A percentile compares a stretch with the other conserved stretches of the same genome.
phyloP scores from a whole-genome alignment of 345 rosid species.

The Sapria himalayana region DNA sequence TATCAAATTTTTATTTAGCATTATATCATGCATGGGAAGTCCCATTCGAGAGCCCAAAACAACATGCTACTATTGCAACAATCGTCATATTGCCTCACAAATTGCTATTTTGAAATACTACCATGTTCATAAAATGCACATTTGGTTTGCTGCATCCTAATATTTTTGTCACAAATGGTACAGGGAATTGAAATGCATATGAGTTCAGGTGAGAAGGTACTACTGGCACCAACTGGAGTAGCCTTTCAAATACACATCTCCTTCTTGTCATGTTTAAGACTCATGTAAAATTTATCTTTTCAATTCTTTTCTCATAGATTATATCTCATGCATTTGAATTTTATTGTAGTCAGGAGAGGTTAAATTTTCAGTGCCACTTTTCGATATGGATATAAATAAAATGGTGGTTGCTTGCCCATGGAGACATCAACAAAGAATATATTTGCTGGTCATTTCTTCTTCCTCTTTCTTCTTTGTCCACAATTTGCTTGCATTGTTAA shows the following conservation, averaged over 20 bases:
- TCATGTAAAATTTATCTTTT: too few species aligned
- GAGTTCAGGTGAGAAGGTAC: conserved; percentile 88
- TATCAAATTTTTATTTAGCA: too few species aligned
- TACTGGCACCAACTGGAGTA: too few species aligned
- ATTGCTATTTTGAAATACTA: too few species aligned
- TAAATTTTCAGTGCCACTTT: conserved; percentile 75
- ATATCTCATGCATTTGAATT: conserved; percentile 31
- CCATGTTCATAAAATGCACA: too few species aligned
- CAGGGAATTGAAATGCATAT: conserved; percentile 89
- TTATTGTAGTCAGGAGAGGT: conserved; percentile 89
- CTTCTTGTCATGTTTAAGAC: too few species aligned
- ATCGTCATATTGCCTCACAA: too few species aligned
- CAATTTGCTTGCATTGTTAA: conserved; percentile 1
- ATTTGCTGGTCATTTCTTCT: conserved; percentile 48
- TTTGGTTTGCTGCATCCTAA: conserved; percentile 1
- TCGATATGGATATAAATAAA: conserved; percentile 59
- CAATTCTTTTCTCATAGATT: too few species aligned
- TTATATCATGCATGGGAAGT: too few species aligned
- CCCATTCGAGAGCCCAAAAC: too few species aligned
- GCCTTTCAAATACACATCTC: conserved; percentile 8
- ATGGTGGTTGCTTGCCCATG: conserved; percentile 75
- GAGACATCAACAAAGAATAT: conserved; percentile 73
- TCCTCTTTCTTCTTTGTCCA: conserved; percentile 1
- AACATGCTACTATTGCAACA: too few species aligned
- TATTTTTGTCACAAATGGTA: conserved; percentile 7